phyloP scores from a whole-genome alignment of 345 rosid species.

The Salix caprea region DNA sequence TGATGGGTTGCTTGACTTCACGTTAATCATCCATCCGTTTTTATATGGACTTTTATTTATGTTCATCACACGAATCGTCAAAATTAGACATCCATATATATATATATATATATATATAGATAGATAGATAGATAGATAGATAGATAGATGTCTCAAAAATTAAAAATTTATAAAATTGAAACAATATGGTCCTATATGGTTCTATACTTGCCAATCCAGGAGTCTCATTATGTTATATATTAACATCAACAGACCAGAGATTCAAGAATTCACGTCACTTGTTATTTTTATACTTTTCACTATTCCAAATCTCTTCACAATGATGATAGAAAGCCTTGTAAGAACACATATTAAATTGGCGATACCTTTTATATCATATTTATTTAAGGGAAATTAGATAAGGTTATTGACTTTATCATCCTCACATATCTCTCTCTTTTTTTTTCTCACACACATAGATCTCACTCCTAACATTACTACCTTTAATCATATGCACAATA shows the following conservation, averaged over 20 bases:
- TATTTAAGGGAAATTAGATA: background rate
- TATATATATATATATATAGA: too few species aligned
- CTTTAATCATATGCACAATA: too few species aligned
- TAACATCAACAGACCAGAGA: slow-evolving; percentile 80
- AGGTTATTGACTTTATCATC: background rate
- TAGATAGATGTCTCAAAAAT: background rate
- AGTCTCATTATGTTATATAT: slow-evolving; percentile 55
- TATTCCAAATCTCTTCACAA: slow-evolving; percentile 70
- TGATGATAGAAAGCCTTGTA: slow-evolving; percentile 25
- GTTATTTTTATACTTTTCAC: slow-evolving; percentile 94
- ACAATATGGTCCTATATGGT: background rate
- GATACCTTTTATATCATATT: background rate
- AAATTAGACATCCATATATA: background rate
- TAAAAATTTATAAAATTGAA: background rate
- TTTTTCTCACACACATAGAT: too few species aligned
- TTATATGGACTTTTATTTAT: slow-evolving; percentile 85
- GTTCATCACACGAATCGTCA: slow-evolving; percentile 26
- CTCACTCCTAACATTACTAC: too few species aligned
- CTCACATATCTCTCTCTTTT: too few species aligned
- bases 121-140: background rate
- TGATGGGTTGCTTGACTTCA: slow-evolving; percentile 72
- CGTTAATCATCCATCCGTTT: slow-evolving; percentile 92
- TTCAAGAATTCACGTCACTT: slow-evolving; percentile 79
- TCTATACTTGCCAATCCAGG: slow-evolving; percentile 60
- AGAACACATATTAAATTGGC: background rate